Conservation (phyloP, 257 asterid genomes). For the Primulina tabacum region DNA sequence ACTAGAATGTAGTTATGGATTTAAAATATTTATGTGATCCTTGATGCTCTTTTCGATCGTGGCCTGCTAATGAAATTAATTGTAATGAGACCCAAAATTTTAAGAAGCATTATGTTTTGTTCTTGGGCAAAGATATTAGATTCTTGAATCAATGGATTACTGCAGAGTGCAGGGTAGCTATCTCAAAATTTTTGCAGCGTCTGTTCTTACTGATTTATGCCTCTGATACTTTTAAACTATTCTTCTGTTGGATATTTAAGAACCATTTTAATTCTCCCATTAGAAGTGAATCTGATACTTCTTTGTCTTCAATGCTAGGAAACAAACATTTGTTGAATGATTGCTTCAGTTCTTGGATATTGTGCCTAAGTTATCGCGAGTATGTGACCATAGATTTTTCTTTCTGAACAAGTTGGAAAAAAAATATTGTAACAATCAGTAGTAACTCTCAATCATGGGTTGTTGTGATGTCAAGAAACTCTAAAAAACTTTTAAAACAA, state of each 20-base stretch:
- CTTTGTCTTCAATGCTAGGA: not conserved
- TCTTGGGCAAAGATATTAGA: not conserved
- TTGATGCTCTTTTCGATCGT: not conserved
- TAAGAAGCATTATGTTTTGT: not conserved
- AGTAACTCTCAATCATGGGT: not conserved
- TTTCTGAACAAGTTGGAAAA: not conserved
- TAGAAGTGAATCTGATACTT: not conserved
- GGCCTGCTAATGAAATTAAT: not conserved
- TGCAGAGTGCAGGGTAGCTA: not conserved
- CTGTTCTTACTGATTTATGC: not conserved
- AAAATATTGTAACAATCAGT: not conserved
- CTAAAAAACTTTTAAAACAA: not conserved
- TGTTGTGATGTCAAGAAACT: not conserved
- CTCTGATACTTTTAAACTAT: not conserved
- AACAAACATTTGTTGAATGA: not conserved
- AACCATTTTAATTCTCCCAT: not conserved
- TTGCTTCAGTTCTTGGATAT: not conserved
- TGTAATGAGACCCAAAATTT: not conserved
- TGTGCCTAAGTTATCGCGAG: not conserved
- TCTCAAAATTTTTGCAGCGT: not conserved
- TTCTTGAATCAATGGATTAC: not conserved
- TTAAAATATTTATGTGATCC: not conserved
- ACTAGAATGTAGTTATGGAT: not conserved
- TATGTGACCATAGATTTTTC: not conserved
- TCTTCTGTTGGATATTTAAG: too few species aligned